Conservation (phyloP, 768 basidiomycete species). For the Coprinopsis marcescibilis region DNA sequence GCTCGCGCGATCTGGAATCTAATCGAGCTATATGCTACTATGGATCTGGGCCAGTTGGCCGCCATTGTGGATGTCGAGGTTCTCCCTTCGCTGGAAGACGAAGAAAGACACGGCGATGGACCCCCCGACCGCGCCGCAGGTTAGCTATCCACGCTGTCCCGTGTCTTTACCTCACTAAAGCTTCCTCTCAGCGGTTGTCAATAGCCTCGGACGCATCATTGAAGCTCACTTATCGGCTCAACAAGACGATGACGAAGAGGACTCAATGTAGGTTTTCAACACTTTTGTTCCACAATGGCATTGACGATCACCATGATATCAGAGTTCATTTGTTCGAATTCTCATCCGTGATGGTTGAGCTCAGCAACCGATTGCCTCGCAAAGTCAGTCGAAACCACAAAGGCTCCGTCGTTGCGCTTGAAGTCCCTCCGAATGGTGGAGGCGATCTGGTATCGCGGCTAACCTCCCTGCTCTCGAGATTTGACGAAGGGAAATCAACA, state of each 20-base stretch:
- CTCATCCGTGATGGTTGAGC: constrained; percentile 42
- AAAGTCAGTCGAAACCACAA: constrained; percentile 18
- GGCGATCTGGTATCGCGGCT: constrained; percentile 59
- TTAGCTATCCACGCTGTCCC: background rate
- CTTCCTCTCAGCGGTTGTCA: constrained; percentile 42
- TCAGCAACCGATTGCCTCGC: constrained; percentile 20
- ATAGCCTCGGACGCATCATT: constrained; percentile 33
- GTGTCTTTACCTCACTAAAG: background rate
- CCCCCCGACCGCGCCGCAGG: constrained; percentile 16
- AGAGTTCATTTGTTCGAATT: constrained; percentile 49
- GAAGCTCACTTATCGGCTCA: constrained; percentile 40
- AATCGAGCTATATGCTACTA: constrained; percentile 61
- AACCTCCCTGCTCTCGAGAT: constrained; percentile 32
- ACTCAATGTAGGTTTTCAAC: constrained; percentile 27
- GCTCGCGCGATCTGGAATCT: constrained; percentile 49
- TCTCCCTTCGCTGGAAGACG: constrained; percentile 34
- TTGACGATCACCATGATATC: constrained; percentile 9
- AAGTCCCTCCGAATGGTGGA: constrained; percentile 35
- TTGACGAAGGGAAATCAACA: constrained; percentile 24
- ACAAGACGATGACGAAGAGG: constrained; percentile 19
- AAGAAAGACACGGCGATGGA: constrained; percentile 20
- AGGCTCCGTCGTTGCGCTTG: constrained; percentile 48
- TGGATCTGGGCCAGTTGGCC: constrained; percentile 59
- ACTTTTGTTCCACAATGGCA: background rate
- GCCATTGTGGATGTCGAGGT: constrained; percentile 50